Conservation (phyloP, 1,139 yeast species). For the Magnusiomyces ingens region DNA sequence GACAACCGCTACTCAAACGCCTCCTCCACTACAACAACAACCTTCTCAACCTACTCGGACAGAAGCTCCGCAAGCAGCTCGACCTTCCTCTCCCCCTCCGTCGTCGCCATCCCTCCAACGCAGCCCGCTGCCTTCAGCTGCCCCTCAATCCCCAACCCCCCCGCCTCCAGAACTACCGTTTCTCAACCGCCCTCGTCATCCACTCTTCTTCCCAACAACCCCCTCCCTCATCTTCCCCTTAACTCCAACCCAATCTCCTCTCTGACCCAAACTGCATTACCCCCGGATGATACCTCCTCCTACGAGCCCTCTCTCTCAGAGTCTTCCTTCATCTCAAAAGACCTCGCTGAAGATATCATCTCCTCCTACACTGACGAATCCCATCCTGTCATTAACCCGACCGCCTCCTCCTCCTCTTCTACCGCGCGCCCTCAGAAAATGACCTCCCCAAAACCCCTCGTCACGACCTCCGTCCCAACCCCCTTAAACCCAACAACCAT, state of each 20-base stretch:
- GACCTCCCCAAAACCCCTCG: too few species aligned
- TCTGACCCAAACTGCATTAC: not conserved
- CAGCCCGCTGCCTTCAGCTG: not conserved
- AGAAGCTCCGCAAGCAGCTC: slow-evolving; percentile 11
- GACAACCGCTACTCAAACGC: slow-evolving; percentile 14
- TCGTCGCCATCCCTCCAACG: not conserved
- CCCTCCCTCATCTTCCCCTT: not conserved
- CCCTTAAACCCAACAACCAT: not conserved
- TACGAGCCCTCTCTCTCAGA: not conserved
- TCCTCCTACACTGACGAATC: not conserved
- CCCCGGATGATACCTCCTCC: not conserved
- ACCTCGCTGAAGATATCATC: slow-evolving; percentile 3
- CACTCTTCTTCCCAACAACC: too few species aligned
- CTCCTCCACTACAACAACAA: slow-evolving; percentile 10
- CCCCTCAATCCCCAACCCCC: too few species aligned
- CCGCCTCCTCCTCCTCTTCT: too few species aligned
- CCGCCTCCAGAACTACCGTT: not conserved
- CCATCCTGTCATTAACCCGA: too few species aligned
- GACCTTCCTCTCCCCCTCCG: not conserved
- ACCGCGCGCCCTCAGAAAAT: too few species aligned
- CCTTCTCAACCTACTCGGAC: slow-evolving; percentile 7
- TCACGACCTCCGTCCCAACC: too few species aligned
- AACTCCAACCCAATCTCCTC: not conserved
- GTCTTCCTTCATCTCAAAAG: not conserved
- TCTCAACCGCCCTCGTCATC: too few species aligned